phyloP scores from a whole-genome alignment of 202 grass and related monocot species.

The Hordeum pubiflorum region DNA sequence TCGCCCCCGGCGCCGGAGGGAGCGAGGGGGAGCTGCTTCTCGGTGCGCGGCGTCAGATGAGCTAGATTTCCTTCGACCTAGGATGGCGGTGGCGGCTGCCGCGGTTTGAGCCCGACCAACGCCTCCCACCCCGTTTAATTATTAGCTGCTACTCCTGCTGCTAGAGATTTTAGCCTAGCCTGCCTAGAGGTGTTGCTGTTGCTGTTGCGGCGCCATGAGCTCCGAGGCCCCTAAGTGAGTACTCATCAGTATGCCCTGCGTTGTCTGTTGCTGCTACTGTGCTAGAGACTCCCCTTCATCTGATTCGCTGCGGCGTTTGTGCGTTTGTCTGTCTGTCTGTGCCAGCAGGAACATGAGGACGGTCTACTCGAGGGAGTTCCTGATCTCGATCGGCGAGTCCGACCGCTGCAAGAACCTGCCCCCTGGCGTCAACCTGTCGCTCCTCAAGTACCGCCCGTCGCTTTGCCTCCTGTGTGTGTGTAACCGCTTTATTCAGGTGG shows the following conservation, averaged over 20 bases:
- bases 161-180: background rate
- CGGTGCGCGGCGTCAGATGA: background rate
- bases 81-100: background rate
- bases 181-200: background rate
- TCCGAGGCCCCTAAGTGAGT: conserved; percentile 27
- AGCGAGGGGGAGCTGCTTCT: background rate
- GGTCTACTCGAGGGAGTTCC: conserved; percentile 70
- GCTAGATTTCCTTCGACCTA: conserved; percentile 4
- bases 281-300: background rate
- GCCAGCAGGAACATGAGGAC: conserved; percentile 32
- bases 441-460: conserved; percentile 36
- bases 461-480: background rate
- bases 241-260: no score
- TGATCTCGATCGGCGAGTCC: conserved; percentile 53
- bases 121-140: background rate
- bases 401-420: conserved; percentile 76
- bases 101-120: background rate
- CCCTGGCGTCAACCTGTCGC: conserved; percentile 40
- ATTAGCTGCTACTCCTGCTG: no score
- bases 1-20: background rate
- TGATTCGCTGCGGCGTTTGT: background rate
- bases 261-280: background rate
- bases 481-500: background rate
- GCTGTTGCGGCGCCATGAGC: background rate
- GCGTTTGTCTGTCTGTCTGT: background rate